Base-by-base conservation (phyloP, 129 eudicot genomes). In the Arctium lappa region DNA sequence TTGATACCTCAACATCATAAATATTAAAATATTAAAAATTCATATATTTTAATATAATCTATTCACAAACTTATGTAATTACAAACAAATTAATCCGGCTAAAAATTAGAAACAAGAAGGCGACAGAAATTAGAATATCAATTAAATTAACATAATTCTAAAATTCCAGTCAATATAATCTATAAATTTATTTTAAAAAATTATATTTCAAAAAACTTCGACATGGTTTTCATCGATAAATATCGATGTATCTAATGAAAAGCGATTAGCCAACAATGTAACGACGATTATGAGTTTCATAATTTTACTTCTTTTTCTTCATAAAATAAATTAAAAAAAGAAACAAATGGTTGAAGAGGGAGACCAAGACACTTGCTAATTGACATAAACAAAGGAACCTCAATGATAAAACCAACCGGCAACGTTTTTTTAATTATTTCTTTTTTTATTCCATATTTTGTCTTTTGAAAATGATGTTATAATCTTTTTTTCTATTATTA, bases 191-290 rank as follows among this genome's bases (percentile, higher is more conserved):
- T 40, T 13, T 68, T 22, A 22, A 22, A 44, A 36, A 30, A 74
- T 63, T 32, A 42, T 66, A 75, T 22, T 66, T 18, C 10, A 68
- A 77, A 88, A 90, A 56, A 66, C 22, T 9, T 74, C 77, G 68
- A 82, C 95, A 36, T 91, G 86, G 88, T 83, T 83, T 82, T 86
- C 80, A 89, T 87, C 92, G 95, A 85, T 60, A 73, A 80, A 66
- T 76, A 53, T 89, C 92, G 95, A 89, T 91, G 88, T 76, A 83
- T 89, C 91, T 89, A 72, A 91, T 81, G 92, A 33, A 74, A 48
- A 75, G 79, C 70, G 63, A 76, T 73, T 80, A 74, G 86, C 90
- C 84, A 86, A 69, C 83, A 66, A 78, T 56, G 65, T 79, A 85
- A 86, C 48, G 88, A 86, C 90, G 83, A 6, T 11, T 44, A 86